A percentile compares a stretch with the other conserved stretches of the same genome.
These are phyloP conservation scores for Triticum aestivum DNA, from an alignment of 176 grass and related monocot species.

Conservation along the genomic window IWGSC_CS_RefSeq_v2.1 NC_057804.1:506538211-506538710, in stretches of 20 bases:
- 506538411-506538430: conserved; percentile 45
- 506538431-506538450: conserved; percentile 83
- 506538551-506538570: conserved; percentile 62
- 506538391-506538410: background rate
- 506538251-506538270: conserved; percentile 86
- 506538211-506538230: conserved; percentile 54
- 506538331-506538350: background rate
- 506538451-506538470: conserved; percentile 59
- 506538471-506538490: conserved; percentile 67
- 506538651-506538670: conserved; percentile 43
- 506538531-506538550: conserved; percentile 81
- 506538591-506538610: conserved; percentile 69
- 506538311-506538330: conserved; percentile 72
- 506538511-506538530: conserved; percentile 81
- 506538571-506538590: conserved; percentile 76
- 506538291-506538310: conserved; percentile 94
- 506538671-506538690: background rate
- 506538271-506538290: conserved; percentile 95
- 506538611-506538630: conserved; percentile 67
- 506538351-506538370: background rate
- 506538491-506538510: conserved; percentile 62
- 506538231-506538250: conserved; percentile 92
- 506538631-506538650: conserved; percentile 68
- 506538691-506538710: background rate
- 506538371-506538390: background rate